These are phyloP conservation scores for Nicotiana attenuata DNA, from an alignment of 257 asterid genomes.

Conservation along the genomic window DNA sequence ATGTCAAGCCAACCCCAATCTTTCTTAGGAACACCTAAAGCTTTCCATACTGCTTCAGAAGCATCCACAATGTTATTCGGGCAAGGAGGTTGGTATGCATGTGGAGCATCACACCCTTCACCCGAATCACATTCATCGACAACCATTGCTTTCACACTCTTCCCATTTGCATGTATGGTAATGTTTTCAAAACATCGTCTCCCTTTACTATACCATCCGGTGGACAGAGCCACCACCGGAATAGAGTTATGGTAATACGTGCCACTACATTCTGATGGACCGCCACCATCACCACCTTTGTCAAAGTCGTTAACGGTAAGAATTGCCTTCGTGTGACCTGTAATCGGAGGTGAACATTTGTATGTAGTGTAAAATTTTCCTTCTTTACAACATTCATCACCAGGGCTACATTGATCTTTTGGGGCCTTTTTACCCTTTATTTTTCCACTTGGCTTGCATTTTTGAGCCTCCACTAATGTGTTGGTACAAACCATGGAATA, in stretches of 20 bases:
- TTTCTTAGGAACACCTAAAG: slow-evolving; percentile 20
- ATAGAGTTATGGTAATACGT: slow-evolving; percentile 25
- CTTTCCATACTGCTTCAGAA: slow-evolving; percentile 36
- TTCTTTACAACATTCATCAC: slow-evolving; percentile 22
- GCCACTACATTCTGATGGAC: slow-evolving; percentile 31
- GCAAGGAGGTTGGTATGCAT: slow-evolving; percentile 27
- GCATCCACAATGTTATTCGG: slow-evolving; percentile 29
- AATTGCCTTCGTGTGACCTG: slow-evolving; percentile 24
- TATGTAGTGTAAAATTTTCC: slow-evolving; percentile 16
- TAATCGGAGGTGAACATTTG: slow-evolving; percentile 21
- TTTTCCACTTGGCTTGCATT: slow-evolving; percentile 27
- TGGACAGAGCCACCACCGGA: slow-evolving; percentile 24
- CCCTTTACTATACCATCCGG: slow-evolving; percentile 25
- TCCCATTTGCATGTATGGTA: slow-evolving; percentile 19
- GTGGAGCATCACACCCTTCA: slow-evolving; percentile 15
- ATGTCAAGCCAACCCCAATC: not conserved
- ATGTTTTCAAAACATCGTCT: slow-evolving; percentile 17
- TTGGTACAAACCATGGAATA: not conserved
- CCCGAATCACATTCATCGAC: slow-evolving; percentile 28
- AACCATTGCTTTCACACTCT: slow-evolving; percentile 20
- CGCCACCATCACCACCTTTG: slow-evolving; percentile 28
- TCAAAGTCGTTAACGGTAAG: slow-evolving; percentile 26
- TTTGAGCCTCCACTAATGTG: slow-evolving; percentile 5
- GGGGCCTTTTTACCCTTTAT: slow-evolving; percentile 14
- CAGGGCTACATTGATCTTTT: slow-evolving; percentile 13